Evolutionary conservation across 495 filamentous ascomycete species (phyloP).

Genomic region (Neurospora tetraspora): DNA sequence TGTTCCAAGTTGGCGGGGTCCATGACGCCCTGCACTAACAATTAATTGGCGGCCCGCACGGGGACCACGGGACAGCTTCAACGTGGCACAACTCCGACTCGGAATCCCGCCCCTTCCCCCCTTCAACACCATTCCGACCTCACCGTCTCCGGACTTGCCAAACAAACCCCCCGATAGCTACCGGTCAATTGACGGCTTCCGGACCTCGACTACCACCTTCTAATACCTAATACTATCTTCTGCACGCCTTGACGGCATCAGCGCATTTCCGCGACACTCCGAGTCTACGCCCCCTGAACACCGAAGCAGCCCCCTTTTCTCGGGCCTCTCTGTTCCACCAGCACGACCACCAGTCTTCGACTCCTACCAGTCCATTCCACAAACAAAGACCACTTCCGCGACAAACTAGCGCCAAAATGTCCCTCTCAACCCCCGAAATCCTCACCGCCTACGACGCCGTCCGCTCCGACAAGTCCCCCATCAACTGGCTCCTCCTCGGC

Average conservation of each 20-base stretch:
- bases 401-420: not conserved
- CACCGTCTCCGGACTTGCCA: not conserved
- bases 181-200: not conserved
- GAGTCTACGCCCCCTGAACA: not conserved
- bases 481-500: constrained; percentile 48
- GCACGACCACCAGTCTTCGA: too few species aligned
- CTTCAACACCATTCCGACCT: not conserved
- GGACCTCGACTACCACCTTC: not conserved
- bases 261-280: not conserved
- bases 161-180: not conserved
- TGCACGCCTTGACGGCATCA: not conserved
- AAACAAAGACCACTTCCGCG: not conserved
- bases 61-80: not conserved
- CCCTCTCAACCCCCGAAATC: constrained; percentile 28
- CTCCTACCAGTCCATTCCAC: not conserved
- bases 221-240: not conserved
- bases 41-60: not conserved
- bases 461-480: constrained; percentile 45
- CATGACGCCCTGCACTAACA: not conserved
- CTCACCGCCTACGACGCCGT: constrained; percentile 38
- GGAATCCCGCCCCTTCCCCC: not conserved
- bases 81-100: not conserved
- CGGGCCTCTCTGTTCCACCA: too few species aligned
- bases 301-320: not conserved
- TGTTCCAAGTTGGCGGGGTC: not conserved